Evolutionary conservation across 2,329 filamentous ascomycete genomes (phyloP), one percentile per base, ranked within the genome.

Genomic region (Talaromyces sp.): DNA sequence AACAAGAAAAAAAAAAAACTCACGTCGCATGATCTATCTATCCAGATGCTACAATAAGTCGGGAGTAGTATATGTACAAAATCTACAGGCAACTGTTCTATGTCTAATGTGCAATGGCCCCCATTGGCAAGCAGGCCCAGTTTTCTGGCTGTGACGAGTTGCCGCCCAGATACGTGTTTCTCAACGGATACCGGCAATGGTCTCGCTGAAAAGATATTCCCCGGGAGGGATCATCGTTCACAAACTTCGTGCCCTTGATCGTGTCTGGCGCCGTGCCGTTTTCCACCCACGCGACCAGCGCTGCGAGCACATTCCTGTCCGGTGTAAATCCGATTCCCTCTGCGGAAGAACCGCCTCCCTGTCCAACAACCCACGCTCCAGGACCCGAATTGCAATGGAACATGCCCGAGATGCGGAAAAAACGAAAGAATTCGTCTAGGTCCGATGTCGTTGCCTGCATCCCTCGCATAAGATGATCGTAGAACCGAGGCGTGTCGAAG

Each of bases 371-470:
- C 66, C 76, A 74, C 3, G 78, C 73, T 49, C 79, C 75, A 14
- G 74, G 71, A 7, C 78, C 79, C 1, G 66, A 63, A 2, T 61
- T 60, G 65, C 82, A 85, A 67, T 85, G 82, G 13, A 70, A 71
- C 79, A 84, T 81, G 0, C 83, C 83, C 0, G 82, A 81, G 19
- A 86, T 76, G 21, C 72, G 73, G 66, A 85, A 85, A 64, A 80
- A 79, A 54, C 78, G 77, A 52, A 78, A 75, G 63, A 77, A 79
- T 0, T 73, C 71, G 61, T 79, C 76, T 7, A 78, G 62, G 1
- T 71, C 61, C 4, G 64, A 54, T 0, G 73, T 68, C 0, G 66
- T 58, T 10, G 72, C 56, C 0, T 75, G 70, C 69, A 82, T 75
- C 0, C 69, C 67, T 19, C 72, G 62, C 6, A 68, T 66, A 1